Conservation (phyloP, 495 filamentous ascomycete genomes). For the Daldinia concentrica region DNA sequence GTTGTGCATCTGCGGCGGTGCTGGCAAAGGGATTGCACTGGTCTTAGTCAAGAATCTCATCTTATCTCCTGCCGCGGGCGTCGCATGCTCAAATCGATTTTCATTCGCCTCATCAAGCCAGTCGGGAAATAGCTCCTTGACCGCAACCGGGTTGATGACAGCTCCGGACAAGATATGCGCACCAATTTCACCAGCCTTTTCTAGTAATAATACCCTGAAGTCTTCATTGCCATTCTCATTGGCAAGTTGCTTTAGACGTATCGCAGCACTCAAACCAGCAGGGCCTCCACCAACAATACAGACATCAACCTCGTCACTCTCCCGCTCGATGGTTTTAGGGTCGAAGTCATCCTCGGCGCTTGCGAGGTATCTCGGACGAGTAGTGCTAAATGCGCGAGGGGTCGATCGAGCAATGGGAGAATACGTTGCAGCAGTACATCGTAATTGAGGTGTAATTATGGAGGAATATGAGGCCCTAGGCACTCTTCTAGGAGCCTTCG, state of each 20-base stretch:
- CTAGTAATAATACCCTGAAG: slow-evolving; percentile 89
- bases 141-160: slow-evolving; percentile 87
- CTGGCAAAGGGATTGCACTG: slow-evolving; percentile 78
- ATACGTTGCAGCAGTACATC: slow-evolving; percentile 19
- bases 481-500: slow-evolving; percentile 11
- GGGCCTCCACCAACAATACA: slow-evolving; percentile 97
- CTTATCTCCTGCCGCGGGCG: slow-evolving; percentile 80
- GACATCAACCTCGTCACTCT: slow-evolving; percentile 93
- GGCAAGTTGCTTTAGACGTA: slow-evolving; percentile 93
- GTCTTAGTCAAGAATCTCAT: slow-evolving; percentile 96
- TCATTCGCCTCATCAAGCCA: slow-evolving; percentile 91
- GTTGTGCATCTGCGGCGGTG: slow-evolving; percentile 98
- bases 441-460: slow-evolving; percentile 10
- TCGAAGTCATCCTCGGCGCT: slow-evolving; percentile 71
- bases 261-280: slow-evolving; percentile 90
- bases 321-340: slow-evolving; percentile 77
- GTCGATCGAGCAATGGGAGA: slow-evolving; percentile 16
- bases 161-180: slow-evolving; percentile 96
- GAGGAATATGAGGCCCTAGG: slow-evolving; percentile 35
- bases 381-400: slow-evolving; percentile 41
- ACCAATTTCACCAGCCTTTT: slow-evolving; percentile 95
- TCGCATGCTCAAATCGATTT: slow-evolving; percentile 82
- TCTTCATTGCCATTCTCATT: slow-evolving; percentile 96
- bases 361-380: slow-evolving; percentile 29
- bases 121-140: slow-evolving; percentile 92